Base-by-base conservation (phyloP, 2,329 filamentous ascomycete genomes). In the Fusarium falciforme region DNA sequence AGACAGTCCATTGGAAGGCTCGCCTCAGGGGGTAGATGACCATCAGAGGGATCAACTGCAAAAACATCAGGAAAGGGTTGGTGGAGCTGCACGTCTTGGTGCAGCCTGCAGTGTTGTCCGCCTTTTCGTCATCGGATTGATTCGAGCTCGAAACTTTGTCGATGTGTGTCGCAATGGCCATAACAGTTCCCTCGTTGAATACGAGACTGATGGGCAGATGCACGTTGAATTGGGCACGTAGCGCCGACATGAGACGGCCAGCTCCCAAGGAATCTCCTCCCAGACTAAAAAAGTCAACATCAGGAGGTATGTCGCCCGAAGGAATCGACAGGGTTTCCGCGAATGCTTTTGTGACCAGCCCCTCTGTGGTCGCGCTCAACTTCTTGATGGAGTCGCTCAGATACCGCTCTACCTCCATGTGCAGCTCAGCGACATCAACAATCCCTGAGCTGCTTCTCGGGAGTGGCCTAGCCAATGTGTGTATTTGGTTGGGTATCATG, bases 261-360 rank as follows among this genome's bases (percentile, higher is more conserved):
- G 88, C 88, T 22, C 83, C 83, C 55, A 90, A 82, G 38, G 87
- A 89, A 73, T 90, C 87, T 20, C 89, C 88, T 7, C 88, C 88
- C 17, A 88, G 81, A 14, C 82, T 81, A 73, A 89, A 89, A 74
- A 89, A 89, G 75, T 89, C 86, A 0, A 85, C 84, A 2, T 83
- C 77, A 0, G 76, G 69, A 1, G 80, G 75, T 14, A 89, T 80
- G 3, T 87, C 84, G 4, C 79, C 77, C 1, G 80, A 74, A 2
- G 81, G 77, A 14, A 84, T 81, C 4, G 81, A 80, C 12, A 90
- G 80, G 3, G 88, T 82, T 4, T 83, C 77, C 9, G 86, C 84
- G 64, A 89, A 89, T 1, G 85, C 79, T 14, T 82, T 82, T 9
- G 82, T 74, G 4, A 89, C 83, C 33, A 81, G 82, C 9, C 81